Evolutionary conservation across 495 filamentous ascomycete genomes (phyloP).

Genomic region (Lasiosphaeriaceae sp.): DNA sequence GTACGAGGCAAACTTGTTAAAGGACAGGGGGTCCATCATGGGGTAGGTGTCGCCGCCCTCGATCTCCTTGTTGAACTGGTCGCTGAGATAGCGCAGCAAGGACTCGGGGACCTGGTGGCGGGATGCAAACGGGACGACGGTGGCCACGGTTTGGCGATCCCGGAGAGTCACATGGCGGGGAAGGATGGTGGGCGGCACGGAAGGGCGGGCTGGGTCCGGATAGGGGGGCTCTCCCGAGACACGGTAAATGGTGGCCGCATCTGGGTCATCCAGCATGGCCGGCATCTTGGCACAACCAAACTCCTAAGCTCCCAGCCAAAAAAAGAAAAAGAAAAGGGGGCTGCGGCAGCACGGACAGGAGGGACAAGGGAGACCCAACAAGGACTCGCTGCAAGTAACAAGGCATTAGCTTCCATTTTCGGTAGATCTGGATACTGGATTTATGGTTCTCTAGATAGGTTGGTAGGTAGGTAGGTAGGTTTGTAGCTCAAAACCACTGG

Average conservation of each 20-base stretch:
- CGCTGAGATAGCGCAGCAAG: slow-evolving; percentile 73
- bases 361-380: too few species aligned
- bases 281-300: slow-evolving; percentile 59
- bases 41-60: slow-evolving; percentile 96
- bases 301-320: background rate
- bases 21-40: slow-evolving; percentile 74
- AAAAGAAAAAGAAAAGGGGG: background rate
- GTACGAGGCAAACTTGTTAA: slow-evolving; percentile 75
- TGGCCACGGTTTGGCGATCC: slow-evolving; percentile 86
- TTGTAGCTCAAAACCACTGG: too few species aligned
- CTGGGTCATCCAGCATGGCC: slow-evolving; percentile 79
- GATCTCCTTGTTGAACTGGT: slow-evolving; percentile 91
- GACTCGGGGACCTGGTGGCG: slow-evolving; percentile 68
- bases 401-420: too few species aligned
- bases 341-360: background rate
- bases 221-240: slow-evolving; percentile 60
- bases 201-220: slow-evolving; percentile 55
- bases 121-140: slow-evolving; percentile 81
- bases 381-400: too few species aligned
- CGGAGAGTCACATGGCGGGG: slow-evolving; percentile 85
- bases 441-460: too few species aligned
- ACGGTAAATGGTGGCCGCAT: slow-evolving; percentile 56
- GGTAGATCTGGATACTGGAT: too few species aligned
- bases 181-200: slow-evolving; percentile 65
- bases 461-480: too few species aligned